These are phyloP conservation scores for Hypericum perforatum DNA, from an alignment of 345 rosid genomes.

Conservation along the genomic window DNA sequence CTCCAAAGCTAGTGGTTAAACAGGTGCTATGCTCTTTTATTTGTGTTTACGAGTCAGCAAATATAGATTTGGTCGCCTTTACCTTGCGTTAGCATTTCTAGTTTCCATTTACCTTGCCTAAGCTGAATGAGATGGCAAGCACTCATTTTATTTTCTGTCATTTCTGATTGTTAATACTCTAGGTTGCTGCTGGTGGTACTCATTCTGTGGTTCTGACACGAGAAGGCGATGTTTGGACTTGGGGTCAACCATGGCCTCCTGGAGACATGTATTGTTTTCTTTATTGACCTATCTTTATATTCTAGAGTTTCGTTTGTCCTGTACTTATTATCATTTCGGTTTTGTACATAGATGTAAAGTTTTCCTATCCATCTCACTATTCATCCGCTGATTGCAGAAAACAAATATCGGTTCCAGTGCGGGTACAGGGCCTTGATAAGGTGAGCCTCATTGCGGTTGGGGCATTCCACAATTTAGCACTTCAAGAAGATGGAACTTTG, in stretches of 20 bases:
- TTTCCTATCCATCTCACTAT: constrained; percentile 1
- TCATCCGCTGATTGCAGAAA: constrained; percentile 41
- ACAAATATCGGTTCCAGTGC: constrained; percentile 91
- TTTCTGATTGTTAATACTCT: constrained; percentile 13
- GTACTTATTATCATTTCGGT: too few species aligned
- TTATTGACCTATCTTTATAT: background rate
- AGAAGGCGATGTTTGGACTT: constrained; percentile 93
- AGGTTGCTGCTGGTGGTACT: constrained; percentile 99
- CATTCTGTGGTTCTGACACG: constrained; percentile 93
- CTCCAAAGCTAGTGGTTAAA: constrained; percentile 70
- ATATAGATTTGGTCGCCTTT: background rate
- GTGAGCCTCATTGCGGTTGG: constrained; percentile 88
- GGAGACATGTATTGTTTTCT: constrained; percentile 74
- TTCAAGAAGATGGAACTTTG: constrained; percentile 80
- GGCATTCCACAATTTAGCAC: constrained; percentile 97
- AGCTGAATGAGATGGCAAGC: background rate
- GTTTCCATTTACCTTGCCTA: background rate
- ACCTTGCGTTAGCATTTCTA: background rate
- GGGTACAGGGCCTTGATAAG: constrained; percentile 94
- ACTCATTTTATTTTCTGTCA: constrained; percentile 7
- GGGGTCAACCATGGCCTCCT: constrained; percentile 99
- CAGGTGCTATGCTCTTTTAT: constrained; percentile 43
- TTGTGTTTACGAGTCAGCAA: background rate
- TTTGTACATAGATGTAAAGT: too few species aligned
- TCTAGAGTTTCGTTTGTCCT: background rate